These are phyloP conservation scores for Meyerozyma guilliermondii DNA, from an alignment of 1,139 yeast species.

Conservation along the genomic window DNA sequence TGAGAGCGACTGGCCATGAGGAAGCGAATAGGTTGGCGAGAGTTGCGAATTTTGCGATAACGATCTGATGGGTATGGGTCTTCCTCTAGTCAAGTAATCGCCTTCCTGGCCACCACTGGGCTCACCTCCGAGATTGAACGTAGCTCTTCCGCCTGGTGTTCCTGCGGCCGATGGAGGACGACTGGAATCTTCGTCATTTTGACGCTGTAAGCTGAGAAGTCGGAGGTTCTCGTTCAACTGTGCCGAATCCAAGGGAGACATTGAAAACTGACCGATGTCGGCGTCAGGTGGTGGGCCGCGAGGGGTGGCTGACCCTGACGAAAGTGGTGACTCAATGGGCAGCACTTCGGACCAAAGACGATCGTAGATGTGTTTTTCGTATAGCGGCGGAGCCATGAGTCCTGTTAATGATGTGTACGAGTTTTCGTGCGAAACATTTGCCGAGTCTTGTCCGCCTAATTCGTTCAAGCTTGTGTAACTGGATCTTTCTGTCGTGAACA, in stretches of 20 bases:
- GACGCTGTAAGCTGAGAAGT: conserved; percentile 48
- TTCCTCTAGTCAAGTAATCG: conserved; percentile 18
- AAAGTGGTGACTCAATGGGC: conserved; percentile 50
- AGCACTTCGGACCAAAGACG: conserved; percentile 72
- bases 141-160: conserved; percentile 25
- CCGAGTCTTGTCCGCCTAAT: conserved; percentile 12
- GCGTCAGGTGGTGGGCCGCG: conserved; percentile 11
- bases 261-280: conserved; percentile 21
- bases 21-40: conserved; percentile 10
- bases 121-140: conserved; percentile 42
- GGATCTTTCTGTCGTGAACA: conserved; percentile 26
- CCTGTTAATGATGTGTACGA: conserved; percentile 37
- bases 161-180: conserved; percentile 7
- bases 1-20: conserved; percentile 8
- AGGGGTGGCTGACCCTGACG: conserved; percentile 52
- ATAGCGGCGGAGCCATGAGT: conserved; percentile 82
- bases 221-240: conserved; percentile 51
- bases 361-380: conserved; percentile 82
- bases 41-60: conserved; percentile 2
- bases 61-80: conserved; percentile 7
- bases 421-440: conserved; percentile 20
- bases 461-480: conserved; percentile 27
- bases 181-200: conserved; percentile 18
- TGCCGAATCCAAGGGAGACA: conserved; percentile 39
- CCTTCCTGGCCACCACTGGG: conserved; percentile 7